A percentile compares a stretch with the other conserved stretches of the same genome.
Conservation (phyloP, 208 protist genomes). For the Herpetomonas samuelpessoai region DNA sequence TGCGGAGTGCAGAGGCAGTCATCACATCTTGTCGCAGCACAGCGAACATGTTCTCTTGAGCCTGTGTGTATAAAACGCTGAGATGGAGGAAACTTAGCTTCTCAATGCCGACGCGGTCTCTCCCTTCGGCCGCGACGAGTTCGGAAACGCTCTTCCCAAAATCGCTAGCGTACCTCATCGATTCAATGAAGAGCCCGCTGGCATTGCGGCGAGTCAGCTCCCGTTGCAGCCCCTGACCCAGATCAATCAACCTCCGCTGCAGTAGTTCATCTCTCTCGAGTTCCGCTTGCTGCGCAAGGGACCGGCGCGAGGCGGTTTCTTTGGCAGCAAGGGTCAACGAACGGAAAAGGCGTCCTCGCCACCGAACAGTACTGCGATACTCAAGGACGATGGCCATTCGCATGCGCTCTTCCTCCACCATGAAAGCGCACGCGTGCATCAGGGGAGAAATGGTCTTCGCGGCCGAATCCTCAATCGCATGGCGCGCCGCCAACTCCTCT, state of each 20-base stretch:
- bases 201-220: slow-evolving; percentile 20
- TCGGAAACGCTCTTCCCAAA: not conserved
- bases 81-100: slow-evolving; percentile 15
- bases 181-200: slow-evolving; percentile 11
- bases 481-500: slow-evolving; percentile 29
- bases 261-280: slow-evolving; percentile 24
- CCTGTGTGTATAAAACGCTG: slow-evolving; percentile 3
- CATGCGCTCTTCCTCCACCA: slow-evolving; percentile 25
- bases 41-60: not conserved
- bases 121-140: slow-evolving; percentile 5
- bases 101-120: slow-evolving; percentile 9
- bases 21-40: slow-evolving; percentile 18
- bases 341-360: not conserved
- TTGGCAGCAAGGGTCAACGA: not conserved
- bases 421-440: slow-evolving; percentile 8
- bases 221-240: slow-evolving; percentile 34
- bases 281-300: slow-evolving; percentile 12
- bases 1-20: slow-evolving; percentile 10
- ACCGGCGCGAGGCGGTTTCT: slow-evolving; percentile 10
- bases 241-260: slow-evolving; percentile 42
- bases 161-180: slow-evolving; percentile 2
- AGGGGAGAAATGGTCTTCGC: slow-evolving; percentile 1
- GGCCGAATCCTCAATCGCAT: slow-evolving; percentile 4
- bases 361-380: slow-evolving; percentile 9
- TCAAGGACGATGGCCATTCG: slow-evolving; percentile 12